A percentile compares a stretch with the other conserved stretches of the same genome.
phyloP scores from a whole-genome alignment of 148 eudicot species.

The Rhododendron molle region DNA sequence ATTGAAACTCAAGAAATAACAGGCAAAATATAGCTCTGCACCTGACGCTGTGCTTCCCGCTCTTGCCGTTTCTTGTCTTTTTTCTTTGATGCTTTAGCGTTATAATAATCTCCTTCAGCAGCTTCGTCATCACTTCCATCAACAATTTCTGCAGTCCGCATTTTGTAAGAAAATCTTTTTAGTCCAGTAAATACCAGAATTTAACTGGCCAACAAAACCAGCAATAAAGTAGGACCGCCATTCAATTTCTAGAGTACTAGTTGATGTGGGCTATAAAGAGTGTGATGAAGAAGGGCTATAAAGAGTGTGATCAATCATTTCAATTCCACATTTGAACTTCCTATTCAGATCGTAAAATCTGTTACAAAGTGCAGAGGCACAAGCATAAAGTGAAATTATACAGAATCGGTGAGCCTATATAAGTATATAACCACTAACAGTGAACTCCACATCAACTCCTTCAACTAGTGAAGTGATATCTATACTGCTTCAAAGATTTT shows the following conservation, averaged over 20 bases:
- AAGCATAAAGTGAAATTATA: background rate
- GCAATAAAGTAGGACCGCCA: background rate
- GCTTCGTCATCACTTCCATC: constrained; percentile 85
- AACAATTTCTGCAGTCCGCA: constrained; percentile 36
- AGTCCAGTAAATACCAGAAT: background rate
- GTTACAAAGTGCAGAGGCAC: background rate
- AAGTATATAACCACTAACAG: background rate
- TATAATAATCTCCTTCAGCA: constrained; percentile 45
- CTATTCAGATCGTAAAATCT: background rate
- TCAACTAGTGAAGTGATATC: constrained; percentile 3
- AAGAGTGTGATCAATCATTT: background rate
- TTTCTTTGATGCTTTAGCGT: constrained; percentile 60
- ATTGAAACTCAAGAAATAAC: background rate
- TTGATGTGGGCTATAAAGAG: background rate
- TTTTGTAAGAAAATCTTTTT: background rate
- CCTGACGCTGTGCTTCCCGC: constrained; percentile 91
- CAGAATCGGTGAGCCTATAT: background rate
- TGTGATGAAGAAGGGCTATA: background rate
- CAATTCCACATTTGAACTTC: background rate
- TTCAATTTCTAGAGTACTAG: background rate
- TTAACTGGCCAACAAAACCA: background rate
- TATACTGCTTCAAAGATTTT: background rate
- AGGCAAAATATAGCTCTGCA: constrained; percentile 11
- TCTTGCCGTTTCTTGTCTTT: constrained; percentile 88
- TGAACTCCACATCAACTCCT: background rate